Percentiles rank a stretch among this genome's conserved stretches.
phyloP scores from a whole-genome alignment of 1,139 yeast species.

The Suhomyces yuchorum region DNA sequence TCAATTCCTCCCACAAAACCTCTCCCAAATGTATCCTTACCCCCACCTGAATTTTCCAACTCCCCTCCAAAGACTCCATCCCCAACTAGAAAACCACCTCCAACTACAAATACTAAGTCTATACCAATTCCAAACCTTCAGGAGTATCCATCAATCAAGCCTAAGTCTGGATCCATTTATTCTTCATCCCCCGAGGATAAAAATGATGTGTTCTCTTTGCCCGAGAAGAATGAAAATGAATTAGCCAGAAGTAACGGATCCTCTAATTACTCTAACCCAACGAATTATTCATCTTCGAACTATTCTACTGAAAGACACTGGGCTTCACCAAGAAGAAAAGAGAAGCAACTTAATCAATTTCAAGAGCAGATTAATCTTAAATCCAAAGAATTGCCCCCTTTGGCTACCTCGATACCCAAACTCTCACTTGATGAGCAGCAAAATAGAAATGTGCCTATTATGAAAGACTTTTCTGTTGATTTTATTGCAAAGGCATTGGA shows the following conservation, averaged over 20 bases:
- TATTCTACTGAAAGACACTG: conserved; percentile 44
- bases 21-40: conserved; percentile 9
- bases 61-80: conserved; percentile 22
- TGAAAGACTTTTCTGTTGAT: conserved; percentile 50
- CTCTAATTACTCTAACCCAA: conserved; percentile 19
- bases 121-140: conserved; percentile 2
- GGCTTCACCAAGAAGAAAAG: conserved; percentile 55
- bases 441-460: conserved; percentile 34
- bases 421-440: conserved; percentile 13
- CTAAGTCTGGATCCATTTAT: conserved; percentile 14
- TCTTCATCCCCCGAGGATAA: conserved; percentile 30
- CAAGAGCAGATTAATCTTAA: conserved; percentile 46
- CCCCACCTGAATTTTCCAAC: conserved; percentile 13
- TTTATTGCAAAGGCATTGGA: conserved; percentile 62
- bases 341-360: conserved; percentile 36
- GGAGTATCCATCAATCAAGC: conserved; percentile 11
- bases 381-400: conserved; percentile 33
- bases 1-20: conserved; percentile 4
- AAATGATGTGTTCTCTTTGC: conserved; percentile 35
- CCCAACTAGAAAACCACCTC: conserved; percentile 30
- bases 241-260: conserved; percentile 20
- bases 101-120: conserved; percentile 6
- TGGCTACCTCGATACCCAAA: conserved; percentile 8
- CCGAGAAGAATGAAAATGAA: conserved; percentile 14
- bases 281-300: conserved; percentile 50